Evolutionary conservation across 345 rosid species (phyloP).

Genomic region (Cardiospermum halicacabum): DNA sequence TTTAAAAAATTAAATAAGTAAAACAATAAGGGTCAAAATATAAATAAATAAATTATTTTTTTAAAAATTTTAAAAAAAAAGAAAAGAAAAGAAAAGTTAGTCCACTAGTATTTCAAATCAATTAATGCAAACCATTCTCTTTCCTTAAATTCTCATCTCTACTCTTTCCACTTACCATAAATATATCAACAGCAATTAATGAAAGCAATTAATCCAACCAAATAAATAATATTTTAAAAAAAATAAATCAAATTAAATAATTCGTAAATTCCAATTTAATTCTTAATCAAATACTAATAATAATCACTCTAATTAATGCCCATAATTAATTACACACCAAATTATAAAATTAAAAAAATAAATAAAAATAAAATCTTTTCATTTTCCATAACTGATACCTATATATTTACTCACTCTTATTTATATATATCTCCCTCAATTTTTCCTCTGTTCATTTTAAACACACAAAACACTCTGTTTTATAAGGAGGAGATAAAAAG

Average conservation of each 20-base stretch:
- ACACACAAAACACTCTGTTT: not conserved
- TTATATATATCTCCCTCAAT: not conserved
- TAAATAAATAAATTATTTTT: not conserved
- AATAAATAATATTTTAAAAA: not conserved
- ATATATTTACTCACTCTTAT: constrained; percentile 4
- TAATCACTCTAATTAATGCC: no score
- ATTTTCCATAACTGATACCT: not conserved
- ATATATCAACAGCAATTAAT: constrained; percentile 18
- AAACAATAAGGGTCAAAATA: not conserved
- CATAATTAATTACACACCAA: not conserved
- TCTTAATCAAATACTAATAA: not conserved
- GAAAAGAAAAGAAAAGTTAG: not conserved
- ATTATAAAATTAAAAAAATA: no score
- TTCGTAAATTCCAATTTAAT: not conserved
- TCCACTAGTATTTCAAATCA: constrained; percentile 12
- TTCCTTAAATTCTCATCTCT: constrained; percentile 2
- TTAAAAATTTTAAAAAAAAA: no score
- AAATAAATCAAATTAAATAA: not conserved
- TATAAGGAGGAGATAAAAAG: not conserved
- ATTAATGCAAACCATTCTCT: constrained; percentile 14
- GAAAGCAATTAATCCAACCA: constrained; percentile 9
- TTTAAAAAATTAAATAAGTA: not conserved
- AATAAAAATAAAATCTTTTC: constrained; percentile 9
- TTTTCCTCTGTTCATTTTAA: constrained; percentile 9
- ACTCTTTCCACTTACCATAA: constrained; percentile 12